These are phyloP conservation scores for Tolypocladium endophyticum DNA, from an alignment of 2,329 filamentous ascomycete species.

Conservation along the genomic window DNA sequence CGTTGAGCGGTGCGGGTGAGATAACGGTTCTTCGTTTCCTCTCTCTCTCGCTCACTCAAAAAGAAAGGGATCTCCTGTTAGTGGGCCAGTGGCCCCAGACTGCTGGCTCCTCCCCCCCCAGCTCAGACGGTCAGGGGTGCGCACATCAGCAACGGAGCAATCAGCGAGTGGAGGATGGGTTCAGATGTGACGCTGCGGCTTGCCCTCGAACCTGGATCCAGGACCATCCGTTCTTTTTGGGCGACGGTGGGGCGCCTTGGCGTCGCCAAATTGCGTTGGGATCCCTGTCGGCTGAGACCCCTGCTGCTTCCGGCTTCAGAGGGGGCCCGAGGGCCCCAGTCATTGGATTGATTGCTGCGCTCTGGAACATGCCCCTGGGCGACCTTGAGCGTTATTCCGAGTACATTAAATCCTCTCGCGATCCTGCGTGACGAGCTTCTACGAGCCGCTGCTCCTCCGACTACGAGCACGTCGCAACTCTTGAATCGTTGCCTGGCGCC, in stretches of 20 bases:
- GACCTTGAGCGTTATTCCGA: too few species aligned
- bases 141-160: not conserved
- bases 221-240: not conserved
- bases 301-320: not conserved
- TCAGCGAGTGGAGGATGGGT: not conserved
- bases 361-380: not conserved
- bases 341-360: not conserved
- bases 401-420: too few species aligned
- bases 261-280: not conserved
- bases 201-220: not conserved
- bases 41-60: not conserved
- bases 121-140: not conserved
- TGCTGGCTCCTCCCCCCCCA: not conserved
- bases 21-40: not conserved
- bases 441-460: not conserved
- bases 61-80: not conserved
- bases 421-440: too few species aligned
- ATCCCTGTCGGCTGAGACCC: not conserved
- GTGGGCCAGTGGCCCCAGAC: not conserved
- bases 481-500: not conserved
- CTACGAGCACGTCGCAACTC: not conserved
- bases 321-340: not conserved
- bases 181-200: not conserved
- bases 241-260: slow-evolving; percentile 1
- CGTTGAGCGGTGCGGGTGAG: not conserved